Evolutionary conservation across 768 basidiomycete genomes (phyloP).

Genomic region (Lentinula aciculospora): DNA sequence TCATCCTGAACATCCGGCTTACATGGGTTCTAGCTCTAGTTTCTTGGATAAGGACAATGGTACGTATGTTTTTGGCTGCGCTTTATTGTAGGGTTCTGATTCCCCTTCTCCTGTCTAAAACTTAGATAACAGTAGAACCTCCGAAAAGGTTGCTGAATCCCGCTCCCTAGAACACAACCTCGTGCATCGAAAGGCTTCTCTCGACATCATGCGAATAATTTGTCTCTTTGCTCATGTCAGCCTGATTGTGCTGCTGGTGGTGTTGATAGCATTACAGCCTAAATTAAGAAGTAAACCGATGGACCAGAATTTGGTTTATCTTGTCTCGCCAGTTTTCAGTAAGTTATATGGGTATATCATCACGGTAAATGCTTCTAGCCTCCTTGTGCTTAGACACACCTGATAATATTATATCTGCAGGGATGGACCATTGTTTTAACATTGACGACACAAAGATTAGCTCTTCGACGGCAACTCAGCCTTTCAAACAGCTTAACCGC

Average conservation of each 20-base stretch:
- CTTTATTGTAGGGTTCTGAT: too few relatives aligned
- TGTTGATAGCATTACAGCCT: not conserved
- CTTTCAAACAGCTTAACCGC: not conserved
- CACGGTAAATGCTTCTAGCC: not conserved
- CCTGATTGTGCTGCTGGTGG: not conserved
- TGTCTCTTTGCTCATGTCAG: not conserved
- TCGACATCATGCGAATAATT: not conserved
- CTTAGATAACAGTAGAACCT: too few relatives aligned
- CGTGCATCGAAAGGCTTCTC: not conserved
- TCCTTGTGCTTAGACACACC: not conserved
- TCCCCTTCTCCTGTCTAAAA: too few relatives aligned
- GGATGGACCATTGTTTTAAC: not conserved
- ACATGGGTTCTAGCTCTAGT: too few relatives aligned
- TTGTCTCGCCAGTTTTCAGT: not conserved
- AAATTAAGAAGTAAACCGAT: not conserved
- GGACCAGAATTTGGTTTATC: not conserved
- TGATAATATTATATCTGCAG: not conserved
- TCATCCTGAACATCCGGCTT: too few relatives aligned
- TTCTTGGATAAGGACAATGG: too few relatives aligned
- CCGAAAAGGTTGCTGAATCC: too few relatives aligned
- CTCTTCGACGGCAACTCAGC: constrained; percentile 2
- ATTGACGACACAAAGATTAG: constrained; percentile 1
- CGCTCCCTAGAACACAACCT: too few relatives aligned
- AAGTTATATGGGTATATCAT: not conserved
- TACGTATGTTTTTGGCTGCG: too few relatives aligned